Conservation (phyloP, 495 filamentous ascomycete species). For the Talaromyces stipitatus region DNA sequence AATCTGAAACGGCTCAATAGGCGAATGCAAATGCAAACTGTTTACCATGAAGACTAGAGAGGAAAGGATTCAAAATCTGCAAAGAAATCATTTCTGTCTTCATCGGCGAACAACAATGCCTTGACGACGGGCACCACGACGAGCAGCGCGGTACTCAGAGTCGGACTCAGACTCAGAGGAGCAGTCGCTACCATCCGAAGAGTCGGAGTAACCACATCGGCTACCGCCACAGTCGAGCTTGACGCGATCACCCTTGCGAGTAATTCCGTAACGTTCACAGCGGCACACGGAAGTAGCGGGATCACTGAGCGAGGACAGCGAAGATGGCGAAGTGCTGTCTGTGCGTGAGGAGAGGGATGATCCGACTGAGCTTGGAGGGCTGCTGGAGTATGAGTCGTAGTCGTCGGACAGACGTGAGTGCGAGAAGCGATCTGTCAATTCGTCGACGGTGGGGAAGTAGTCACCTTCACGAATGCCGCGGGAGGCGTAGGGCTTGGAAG, state of each 20-base stretch:
- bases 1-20: neutral
- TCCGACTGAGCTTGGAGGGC: constrained; percentile 64
- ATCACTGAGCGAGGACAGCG: constrained; percentile 66
- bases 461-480: constrained; percentile 74
- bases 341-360: constrained; percentile 71
- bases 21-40: neutral
- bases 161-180: constrained; percentile 51
- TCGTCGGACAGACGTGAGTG: constrained; percentile 64
- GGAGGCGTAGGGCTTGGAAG: constrained; percentile 76
- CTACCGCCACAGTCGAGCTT: constrained; percentile 88
- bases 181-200: constrained; percentile 46
- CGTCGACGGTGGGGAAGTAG: constrained; percentile 62
- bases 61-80: neutral
- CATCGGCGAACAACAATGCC: constrained; percentile 65
- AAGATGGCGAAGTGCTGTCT: constrained; percentile 62
- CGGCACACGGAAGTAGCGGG: constrained; percentile 63
- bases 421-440: constrained; percentile 67
- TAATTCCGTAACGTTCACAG: constrained; percentile 95
- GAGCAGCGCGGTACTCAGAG: constrained; percentile 44
- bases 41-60: neutral
- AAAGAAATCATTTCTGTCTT: constrained; percentile 1
- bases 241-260: constrained; percentile 81
- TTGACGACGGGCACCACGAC: constrained; percentile 55
- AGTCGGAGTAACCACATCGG: constrained; percentile 69
- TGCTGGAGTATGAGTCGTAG: constrained; percentile 49